Evolutionary conservation across 2,329 filamentous ascomycete species (phyloP).

Genomic region (Hypoxylon sp.): DNA sequence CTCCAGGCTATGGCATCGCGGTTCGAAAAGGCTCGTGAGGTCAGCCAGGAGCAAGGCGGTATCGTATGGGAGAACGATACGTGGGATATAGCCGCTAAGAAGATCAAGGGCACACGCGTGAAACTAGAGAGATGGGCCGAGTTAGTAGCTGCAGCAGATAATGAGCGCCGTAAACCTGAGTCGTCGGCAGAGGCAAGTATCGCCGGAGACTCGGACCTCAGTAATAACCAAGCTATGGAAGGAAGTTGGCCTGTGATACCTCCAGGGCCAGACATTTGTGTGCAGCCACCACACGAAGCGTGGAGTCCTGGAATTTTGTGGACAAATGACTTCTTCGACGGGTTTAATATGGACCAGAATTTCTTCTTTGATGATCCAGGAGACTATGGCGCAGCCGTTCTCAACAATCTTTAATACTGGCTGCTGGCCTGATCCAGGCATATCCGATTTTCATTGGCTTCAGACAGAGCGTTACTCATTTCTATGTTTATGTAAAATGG

Average conservation of each 20-base stretch:
- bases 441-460: not conserved
- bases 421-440: not conserved
- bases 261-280: constrained; percentile 21
- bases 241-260: constrained; percentile 32
- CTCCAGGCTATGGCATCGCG: constrained; percentile 59
- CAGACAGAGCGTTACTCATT: not conserved
- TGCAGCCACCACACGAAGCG: constrained; percentile 24
- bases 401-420: constrained; percentile 39
- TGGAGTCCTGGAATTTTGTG: constrained; percentile 46
- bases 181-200: constrained; percentile 8
- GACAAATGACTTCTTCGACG: constrained; percentile 50
- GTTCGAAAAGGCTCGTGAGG: constrained; percentile 59
- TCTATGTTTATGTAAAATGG: not conserved
- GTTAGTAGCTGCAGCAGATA: constrained; percentile 56
- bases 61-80: constrained; percentile 59
- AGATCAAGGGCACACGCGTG: constrained; percentile 62
- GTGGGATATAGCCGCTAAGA: constrained; percentile 65
- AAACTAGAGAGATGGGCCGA: constrained; percentile 66
- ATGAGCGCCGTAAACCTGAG: constrained; percentile 49
- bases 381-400: constrained; percentile 44
- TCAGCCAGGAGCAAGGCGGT: constrained; percentile 50
- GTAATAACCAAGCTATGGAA: constrained; percentile 15
- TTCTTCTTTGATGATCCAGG: constrained; percentile 50
- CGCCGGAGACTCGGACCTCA: constrained; percentile 12
- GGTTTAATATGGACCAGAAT: constrained; percentile 49